Evolutionary conservation across 2,329 filamentous ascomycete genomes (phyloP).

Genomic region (Lachnellula subtilissima): DNA sequence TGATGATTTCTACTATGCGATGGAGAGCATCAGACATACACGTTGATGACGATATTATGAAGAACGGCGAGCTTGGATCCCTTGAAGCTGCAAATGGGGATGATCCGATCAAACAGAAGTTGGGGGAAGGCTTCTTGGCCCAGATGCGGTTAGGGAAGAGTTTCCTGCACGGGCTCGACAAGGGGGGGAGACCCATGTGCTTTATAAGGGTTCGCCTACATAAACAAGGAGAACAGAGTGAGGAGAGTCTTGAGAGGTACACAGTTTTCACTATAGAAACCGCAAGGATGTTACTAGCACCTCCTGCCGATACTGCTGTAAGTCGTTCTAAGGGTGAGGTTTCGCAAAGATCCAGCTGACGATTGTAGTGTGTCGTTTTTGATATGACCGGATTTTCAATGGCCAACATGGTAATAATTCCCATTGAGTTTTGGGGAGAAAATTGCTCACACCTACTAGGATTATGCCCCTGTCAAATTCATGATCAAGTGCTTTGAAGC

Average conservation of each 20-base stretch:
- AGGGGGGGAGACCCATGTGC: slow-evolving; percentile 78
- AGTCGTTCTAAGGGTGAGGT: slow-evolving; percentile 36
- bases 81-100: slow-evolving; percentile 51
- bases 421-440: background rate
- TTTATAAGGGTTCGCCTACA: slow-evolving; percentile 80
- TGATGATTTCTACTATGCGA: slow-evolving; percentile 90
- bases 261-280: slow-evolving; percentile 96
- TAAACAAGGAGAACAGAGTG: slow-evolving; percentile 73
- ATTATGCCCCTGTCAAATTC: slow-evolving; percentile 95
- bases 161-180: slow-evolving; percentile 84
- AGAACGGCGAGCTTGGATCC: slow-evolving; percentile 67
- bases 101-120: slow-evolving; percentile 59
- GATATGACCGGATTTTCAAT: slow-evolving; percentile 93
- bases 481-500: slow-evolving; percentile 99
- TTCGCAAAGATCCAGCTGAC: background rate
- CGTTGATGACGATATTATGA: slow-evolving; percentile 85
- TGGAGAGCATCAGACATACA: slow-evolving; percentile 82
- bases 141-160: slow-evolving; percentile 91
- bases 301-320: slow-evolving; percentile 87
- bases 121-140: slow-evolving; percentile 68
- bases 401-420: slow-evolving; percentile 74
- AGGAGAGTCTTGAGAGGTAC: slow-evolving; percentile 77
- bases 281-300: slow-evolving; percentile 72
- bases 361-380: slow-evolving; percentile 74
- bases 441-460: slow-evolving; percentile 42